A percentile compares a stretch with the other conserved stretches of the same genome.
Conservation (phyloP, 1,284 basidiomycete genomes). For the Cutaneotrichosporon cyanovorans region DNA sequence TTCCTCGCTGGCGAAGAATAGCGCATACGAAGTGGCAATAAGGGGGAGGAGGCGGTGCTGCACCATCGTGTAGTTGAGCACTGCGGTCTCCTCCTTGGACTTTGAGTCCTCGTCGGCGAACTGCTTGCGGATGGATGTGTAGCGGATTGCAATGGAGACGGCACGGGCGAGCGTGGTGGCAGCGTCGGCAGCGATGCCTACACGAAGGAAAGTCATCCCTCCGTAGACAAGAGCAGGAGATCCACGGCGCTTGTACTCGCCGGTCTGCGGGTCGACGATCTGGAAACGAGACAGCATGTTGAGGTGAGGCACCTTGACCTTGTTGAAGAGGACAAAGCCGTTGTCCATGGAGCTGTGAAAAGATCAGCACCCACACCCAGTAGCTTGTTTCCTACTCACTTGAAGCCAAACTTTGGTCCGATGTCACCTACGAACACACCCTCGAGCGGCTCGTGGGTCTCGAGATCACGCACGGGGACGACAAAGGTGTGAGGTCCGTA, state of each 20-base stretch:
- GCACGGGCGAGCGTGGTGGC: slow-evolving; percentile 51
- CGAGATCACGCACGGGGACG: slow-evolving; percentile 50
- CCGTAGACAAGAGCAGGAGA: slow-evolving; percentile 53
- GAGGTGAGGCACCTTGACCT: slow-evolving; percentile 52
- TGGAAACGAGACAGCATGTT: slow-evolving; percentile 56
- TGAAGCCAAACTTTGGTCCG: slow-evolving; percentile 52
- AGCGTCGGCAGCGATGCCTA: slow-evolving; percentile 52
- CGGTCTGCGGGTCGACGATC: slow-evolving; percentile 47
- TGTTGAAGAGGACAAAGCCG: slow-evolving; percentile 50
- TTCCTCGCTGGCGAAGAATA: slow-evolving; percentile 51
- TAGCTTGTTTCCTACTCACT: slow-evolving; percentile 44
- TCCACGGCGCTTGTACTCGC: slow-evolving; percentile 44
- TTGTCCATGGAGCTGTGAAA: slow-evolving; percentile 47
- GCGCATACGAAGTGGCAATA: slow-evolving; percentile 52
- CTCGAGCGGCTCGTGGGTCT: slow-evolving; percentile 48
- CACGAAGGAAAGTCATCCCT: slow-evolving; percentile 51
- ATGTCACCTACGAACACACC: slow-evolving; percentile 54
- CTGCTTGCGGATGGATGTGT: slow-evolving; percentile 52
- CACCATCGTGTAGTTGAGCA: slow-evolving; percentile 55
- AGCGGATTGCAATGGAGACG: slow-evolving; percentile 51
- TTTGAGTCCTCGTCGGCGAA: slow-evolving; percentile 48
- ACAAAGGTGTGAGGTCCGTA: slow-evolving; percentile 55
- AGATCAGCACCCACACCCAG: slow-evolving; percentile 38
- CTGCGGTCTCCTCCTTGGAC: slow-evolving; percentile 47
- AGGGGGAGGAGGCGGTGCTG: slow-evolving; percentile 53